These are phyloP conservation scores for Psilocybe tampanensis DNA, from an alignment of 768 basidiomycete genomes.

Conservation along the genomic window DNA sequence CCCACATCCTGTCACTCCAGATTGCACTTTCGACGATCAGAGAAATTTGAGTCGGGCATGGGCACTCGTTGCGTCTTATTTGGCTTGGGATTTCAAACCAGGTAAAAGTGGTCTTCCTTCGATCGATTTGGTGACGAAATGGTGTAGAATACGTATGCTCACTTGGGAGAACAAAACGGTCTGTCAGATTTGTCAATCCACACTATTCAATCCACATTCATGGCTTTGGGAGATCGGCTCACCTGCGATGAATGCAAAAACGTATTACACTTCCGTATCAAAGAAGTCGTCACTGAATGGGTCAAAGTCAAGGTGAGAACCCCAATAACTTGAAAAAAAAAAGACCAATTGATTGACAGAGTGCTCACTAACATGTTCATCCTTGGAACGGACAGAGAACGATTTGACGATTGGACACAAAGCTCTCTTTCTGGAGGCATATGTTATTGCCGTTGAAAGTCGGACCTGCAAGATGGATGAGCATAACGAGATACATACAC, in stretches of 20 bases:
- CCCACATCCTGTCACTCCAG: constrained; percentile 28
- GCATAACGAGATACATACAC: too few species aligned
- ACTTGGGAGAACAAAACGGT: too few species aligned
- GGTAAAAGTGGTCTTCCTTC: constrained; percentile 21
- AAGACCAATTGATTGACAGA: neutral
- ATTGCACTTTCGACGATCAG: constrained; percentile 36
- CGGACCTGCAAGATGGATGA: too few species aligned
- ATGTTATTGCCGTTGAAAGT: too few species aligned
- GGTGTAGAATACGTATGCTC: too few species aligned
- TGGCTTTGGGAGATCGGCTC: constrained; percentile 28
- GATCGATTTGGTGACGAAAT: constrained; percentile 1
- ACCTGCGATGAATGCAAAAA: constrained; percentile 30
- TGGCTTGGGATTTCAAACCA: constrained; percentile 39
- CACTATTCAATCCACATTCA: constrained; percentile 28
- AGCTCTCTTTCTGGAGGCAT: too few species aligned
- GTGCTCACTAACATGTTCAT: neutral
- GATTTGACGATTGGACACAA: too few species aligned
- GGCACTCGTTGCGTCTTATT: constrained; percentile 36
- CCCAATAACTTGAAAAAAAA: too few species aligned
- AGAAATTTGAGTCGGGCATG: constrained; percentile 39
- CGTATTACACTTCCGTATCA: constrained; percentile 24
- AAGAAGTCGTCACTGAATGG: constrained; percentile 32
- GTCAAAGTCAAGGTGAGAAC: constrained; percentile 31
- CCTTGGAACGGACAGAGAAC: too few species aligned
- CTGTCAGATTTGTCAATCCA: constrained; percentile 28